These are phyloP conservation scores for Pisolithus albus DNA, from an alignment of 768 basidiomycete genomes.

Conservation along the genomic window DNA sequence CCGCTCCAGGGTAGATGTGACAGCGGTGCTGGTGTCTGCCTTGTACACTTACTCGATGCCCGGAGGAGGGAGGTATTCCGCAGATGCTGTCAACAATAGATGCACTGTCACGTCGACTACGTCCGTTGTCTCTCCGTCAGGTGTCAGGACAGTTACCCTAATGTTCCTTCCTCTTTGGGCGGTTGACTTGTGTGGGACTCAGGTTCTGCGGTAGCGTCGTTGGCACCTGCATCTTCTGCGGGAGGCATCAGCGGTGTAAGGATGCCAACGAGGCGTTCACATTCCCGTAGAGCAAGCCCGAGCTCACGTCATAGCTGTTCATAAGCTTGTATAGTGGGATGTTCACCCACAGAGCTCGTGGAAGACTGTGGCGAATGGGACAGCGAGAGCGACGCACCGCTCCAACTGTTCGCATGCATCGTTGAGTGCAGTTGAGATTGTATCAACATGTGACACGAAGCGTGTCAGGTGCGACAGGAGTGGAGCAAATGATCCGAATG, in stretches of 20 bases:
- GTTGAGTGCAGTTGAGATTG: slow-evolving; percentile 59
- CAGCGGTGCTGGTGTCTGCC: slow-evolving; percentile 39
- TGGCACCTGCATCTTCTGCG: slow-evolving; percentile 37
- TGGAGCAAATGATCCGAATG: slow-evolving; percentile 56
- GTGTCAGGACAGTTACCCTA: slow-evolving; percentile 6
- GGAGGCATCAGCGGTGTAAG: slow-evolving; percentile 37
- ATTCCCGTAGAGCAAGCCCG: slow-evolving; percentile 72
- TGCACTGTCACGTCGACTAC: slow-evolving; percentile 53
- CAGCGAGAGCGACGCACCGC: slow-evolving; percentile 43
- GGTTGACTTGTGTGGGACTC: too few species aligned
- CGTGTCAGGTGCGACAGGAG: slow-evolving; percentile 61
- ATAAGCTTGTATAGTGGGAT: slow-evolving; percentile 60
- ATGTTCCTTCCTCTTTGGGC: slow-evolving; percentile 2
- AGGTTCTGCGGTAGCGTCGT: not conserved
- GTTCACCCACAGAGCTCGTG: slow-evolving; percentile 17
- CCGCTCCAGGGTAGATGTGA: slow-evolving; percentile 45
- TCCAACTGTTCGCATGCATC: slow-evolving; percentile 66
- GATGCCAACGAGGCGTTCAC: slow-evolving; percentile 57
- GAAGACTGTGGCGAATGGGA: slow-evolving; percentile 19
- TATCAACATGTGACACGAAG: slow-evolving; percentile 68
- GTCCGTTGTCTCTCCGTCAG: slow-evolving; percentile 20
- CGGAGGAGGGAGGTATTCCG: slow-evolving; percentile 51
- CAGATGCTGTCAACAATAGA: slow-evolving; percentile 44
- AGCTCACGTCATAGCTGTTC: slow-evolving; percentile 71
- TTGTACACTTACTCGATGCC: slow-evolving; percentile 85